These are phyloP conservation scores for Russula griseocarnosa DNA, from an alignment of 768 basidiomycete genomes.

Conservation along the genomic window DNA sequence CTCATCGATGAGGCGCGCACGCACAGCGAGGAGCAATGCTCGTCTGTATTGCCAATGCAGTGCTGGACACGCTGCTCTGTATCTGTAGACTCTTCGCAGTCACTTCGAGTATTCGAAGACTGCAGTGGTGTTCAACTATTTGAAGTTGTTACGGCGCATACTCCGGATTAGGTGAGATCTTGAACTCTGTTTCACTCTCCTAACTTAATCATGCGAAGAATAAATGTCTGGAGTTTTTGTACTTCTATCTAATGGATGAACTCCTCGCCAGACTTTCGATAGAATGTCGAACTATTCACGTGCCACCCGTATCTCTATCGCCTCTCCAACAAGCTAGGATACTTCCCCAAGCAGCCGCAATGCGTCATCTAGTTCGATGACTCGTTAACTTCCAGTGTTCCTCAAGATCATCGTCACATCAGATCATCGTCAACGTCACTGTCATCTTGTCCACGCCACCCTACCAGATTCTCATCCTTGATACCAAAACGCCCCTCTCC, in stretches of 20 bases:
- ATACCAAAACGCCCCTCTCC: conserved; percentile 19
- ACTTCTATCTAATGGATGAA: conserved; percentile 92
- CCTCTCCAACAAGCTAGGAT: conserved; percentile 27
- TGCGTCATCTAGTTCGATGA: conserved; percentile 29
- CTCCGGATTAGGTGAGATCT: conserved; percentile 73
- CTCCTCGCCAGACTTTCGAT: conserved; percentile 29
- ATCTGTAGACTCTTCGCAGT: conserved; percentile 75
- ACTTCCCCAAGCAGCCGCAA: conserved; percentile 22
- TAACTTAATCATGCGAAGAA: conserved; percentile 45
- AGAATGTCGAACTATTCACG: conserved; percentile 35
- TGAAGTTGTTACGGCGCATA: conserved; percentile 79
- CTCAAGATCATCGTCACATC: conserved; percentile 25
- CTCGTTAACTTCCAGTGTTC: conserved; percentile 22
- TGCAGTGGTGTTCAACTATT: conserved; percentile 72
- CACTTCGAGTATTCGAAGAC: conserved; percentile 76
- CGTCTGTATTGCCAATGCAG: conserved; percentile 41
- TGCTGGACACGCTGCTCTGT: conserved; percentile 82
- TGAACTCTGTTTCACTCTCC: neutral
- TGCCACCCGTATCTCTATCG: conserved; percentile 40
- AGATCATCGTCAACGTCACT: conserved; percentile 32
- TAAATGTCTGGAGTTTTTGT: conserved; percentile 95
- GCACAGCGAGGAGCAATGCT: conserved; percentile 2
- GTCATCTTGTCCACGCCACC: conserved; percentile 35
- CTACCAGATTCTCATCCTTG: conserved; percentile 21
- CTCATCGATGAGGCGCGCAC: conserved; percentile 31